Evolutionary conservation across 2,329 filamentous ascomycete genomes (phyloP), one percentile per base, ranked within the genome.

Genomic region (Apiospora sp.): DNA sequence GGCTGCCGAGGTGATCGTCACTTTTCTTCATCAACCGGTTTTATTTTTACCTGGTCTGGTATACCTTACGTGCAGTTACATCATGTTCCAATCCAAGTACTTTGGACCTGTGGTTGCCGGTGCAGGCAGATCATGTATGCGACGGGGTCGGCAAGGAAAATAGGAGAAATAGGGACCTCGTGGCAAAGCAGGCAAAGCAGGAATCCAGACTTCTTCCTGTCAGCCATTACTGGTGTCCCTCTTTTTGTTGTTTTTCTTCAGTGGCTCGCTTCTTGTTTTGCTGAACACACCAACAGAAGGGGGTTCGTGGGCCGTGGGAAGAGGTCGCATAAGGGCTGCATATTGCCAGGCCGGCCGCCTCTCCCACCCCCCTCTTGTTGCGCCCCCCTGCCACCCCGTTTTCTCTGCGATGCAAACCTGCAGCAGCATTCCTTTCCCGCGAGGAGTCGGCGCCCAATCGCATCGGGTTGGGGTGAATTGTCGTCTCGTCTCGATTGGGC

Each of bases 41-140:
- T n/a, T 10, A n/a, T 16, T 6, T 48, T 19, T 58, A 1, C 34
- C 54, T 30, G 27, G 14, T 58, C 54, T 16, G 27, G 1, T 8
- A 19, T 64, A 41, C 58, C 34, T 64, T 41, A 64, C 58, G 41
- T 64, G 34, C 34, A n/a, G 34, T 41, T 41, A 41, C 8, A 41
- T 6, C 4, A 41, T 22, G 12, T 13, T 14, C 19, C 34, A 41
- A 24, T 14, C 34, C 58, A 64, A 64, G 58, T 64, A n/a, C 34
- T 37, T 10, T 41, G 4, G 4, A 64, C 58, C 4, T 64, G 41
- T 41, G 58, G 58, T 64, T 61, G 30, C 7, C 4, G 19, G 34
- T 41, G 58, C 58, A 41, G 58, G 58, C 58, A 34, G 58, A 22
- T 4, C 34, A 64, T 64, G 58, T 64, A 64, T 64, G 58, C n/a